Percentiles rank a stretch among this genome's conserved stretches.
Conservation (phyloP, 768 basidiomycete species). For the Hygrocybe punicea region DNA sequence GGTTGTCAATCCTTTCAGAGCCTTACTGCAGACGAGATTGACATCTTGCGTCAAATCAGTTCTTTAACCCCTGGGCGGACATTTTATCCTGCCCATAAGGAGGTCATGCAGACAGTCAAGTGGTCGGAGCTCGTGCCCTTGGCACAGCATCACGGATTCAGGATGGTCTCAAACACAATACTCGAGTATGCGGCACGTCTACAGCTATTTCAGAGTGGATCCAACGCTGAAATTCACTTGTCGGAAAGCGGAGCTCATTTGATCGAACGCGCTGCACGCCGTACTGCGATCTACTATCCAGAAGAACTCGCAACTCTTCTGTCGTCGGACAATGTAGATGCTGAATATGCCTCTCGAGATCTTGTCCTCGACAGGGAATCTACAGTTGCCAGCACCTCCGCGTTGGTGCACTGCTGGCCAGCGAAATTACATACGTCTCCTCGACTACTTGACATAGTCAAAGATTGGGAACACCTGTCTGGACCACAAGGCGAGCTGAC, state of each 20-base stretch:
- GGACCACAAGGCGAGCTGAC: neutral
- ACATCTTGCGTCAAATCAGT: conserved; percentile 33
- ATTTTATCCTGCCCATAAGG: conserved; percentile 39
- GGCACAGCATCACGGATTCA: conserved; percentile 34
- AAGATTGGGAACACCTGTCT: neutral
- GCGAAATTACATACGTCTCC: conserved; percentile 4
- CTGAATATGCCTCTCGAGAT: conserved; percentile 4
- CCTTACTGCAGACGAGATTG: conserved; percentile 26
- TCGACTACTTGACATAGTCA: conserved; percentile 12
- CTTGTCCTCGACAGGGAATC: neutral
- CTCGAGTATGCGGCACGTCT: conserved; percentile 23
- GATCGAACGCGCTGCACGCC: conserved; percentile 1
- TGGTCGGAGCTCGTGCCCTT: conserved; percentile 29
- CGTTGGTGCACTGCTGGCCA: conserved; percentile 11
- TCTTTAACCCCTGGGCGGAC: conserved; percentile 32
- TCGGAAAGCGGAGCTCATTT: neutral
- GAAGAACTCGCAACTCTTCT: neutral
- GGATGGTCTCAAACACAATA: conserved; percentile 24
- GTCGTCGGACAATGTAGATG: neutral
- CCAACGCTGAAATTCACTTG: neutral
- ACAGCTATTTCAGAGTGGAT: neutral
- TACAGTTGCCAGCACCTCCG: conserved; percentile 1
- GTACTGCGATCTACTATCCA: conserved; percentile 1
- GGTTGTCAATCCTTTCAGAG: conserved; percentile 40
- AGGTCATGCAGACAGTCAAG: conserved; percentile 39